Conservation (phyloP, 148 eudicot genomes). For the Gaultheria prostrata region DNA sequence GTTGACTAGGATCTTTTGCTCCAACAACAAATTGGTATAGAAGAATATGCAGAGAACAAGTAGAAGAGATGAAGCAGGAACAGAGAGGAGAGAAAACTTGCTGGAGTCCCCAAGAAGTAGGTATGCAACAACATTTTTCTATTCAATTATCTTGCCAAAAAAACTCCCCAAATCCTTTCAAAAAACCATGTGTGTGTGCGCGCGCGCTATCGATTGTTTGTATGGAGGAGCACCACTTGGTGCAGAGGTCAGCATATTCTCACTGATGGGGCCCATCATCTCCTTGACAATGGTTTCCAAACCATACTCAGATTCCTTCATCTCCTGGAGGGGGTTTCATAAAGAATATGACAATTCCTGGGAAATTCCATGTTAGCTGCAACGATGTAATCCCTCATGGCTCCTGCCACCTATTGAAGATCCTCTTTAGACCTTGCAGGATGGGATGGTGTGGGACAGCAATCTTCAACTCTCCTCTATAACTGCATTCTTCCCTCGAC, state of each 20-base stretch:
- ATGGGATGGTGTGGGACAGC: not conserved
- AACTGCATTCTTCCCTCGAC: not conserved
- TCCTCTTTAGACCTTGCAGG: not conserved
- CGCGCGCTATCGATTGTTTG: too few relatives aligned
- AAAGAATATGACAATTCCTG: not conserved
- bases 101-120: not conserved
- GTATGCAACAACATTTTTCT: not conserved
- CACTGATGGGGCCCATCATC: not conserved
- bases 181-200: not conserved
- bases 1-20: not conserved
- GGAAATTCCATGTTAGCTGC: constrained; percentile 1
- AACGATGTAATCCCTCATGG: not conserved
- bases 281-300: not conserved
- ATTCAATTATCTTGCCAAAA: not conserved
- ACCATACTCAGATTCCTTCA: not conserved
- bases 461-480: not conserved
- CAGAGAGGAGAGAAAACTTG: not conserved
- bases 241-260: not conserved
- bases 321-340: not conserved
- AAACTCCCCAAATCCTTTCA: not conserved
- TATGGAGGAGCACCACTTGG: not conserved
- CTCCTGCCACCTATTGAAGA: not conserved
- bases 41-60: not conserved
- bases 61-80: not conserved
- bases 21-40: not conserved